Percentiles rank a stretch among this genome's conserved stretches.
phyloP scores from a whole-genome alignment of 176 grass and related monocot species.

The Oryza brachyantha region DNA sequence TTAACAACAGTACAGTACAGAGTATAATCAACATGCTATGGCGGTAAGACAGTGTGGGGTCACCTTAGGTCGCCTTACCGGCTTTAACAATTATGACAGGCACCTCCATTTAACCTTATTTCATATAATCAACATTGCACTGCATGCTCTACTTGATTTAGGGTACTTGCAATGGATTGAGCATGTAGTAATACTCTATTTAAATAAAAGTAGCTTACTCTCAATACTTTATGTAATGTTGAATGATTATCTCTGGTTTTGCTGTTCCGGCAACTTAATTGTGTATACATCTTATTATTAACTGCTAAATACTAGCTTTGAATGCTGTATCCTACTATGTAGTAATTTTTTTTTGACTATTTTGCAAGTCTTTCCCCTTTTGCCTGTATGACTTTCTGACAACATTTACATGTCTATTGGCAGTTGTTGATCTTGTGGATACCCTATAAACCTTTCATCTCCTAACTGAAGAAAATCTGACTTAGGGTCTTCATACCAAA shows the following conservation, averaged over 20 bases:
- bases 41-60: too few species aligned
- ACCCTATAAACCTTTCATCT: conserved; percentile 61
- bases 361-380: background rate
- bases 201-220: background rate
- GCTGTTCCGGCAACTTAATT: background rate
- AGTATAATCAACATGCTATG: too few species aligned
- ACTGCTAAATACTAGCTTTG: background rate
- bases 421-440: conserved; percentile 64
- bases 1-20: too few species aligned
- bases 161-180: background rate
- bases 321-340: background rate
- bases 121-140: background rate
- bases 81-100: too few species aligned
- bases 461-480: conserved; percentile 58
- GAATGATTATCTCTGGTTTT: background rate
- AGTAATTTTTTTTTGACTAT: background rate
- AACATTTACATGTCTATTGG: conserved; percentile 28
- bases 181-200: background rate
- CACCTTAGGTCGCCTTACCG: too few species aligned
- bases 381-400: conserved; percentile 7
- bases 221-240: too few species aligned
- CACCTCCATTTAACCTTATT: background rate
- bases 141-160: background rate
- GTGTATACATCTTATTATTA: conserved; percentile 6
- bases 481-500: conserved; percentile 44